Base-by-base conservation (phyloP, 139 green algal genomes). In the Diplosphaera chodatii region DNA sequence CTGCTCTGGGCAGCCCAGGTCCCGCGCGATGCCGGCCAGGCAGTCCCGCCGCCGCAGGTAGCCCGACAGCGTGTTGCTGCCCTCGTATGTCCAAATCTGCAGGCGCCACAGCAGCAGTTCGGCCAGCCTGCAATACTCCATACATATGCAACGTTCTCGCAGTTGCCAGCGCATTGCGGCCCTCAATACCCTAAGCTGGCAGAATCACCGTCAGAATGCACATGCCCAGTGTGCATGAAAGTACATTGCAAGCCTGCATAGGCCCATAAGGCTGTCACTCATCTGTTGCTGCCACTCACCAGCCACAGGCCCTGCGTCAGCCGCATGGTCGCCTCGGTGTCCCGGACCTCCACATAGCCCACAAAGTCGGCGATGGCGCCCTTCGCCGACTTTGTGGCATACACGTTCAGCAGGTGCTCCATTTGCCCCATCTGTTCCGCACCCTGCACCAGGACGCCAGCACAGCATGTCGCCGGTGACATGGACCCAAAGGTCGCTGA, bases 331-430 rank as follows among this genome's bases (percentile, higher is more conserved):
- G 86, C 75, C 70, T 89, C 71, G 2, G 75, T 67, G 2, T 69
- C 40, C 2, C 72, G 48, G 5, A 96, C 90, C 23, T 91, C 80
- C 55, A 80, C 75, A 71, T 91, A 92, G 10, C 90, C 90, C 6
- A 93, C 63, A 66, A 94, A 96, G 31, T 89, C 75, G 3, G 90
- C 90, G 34, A 92, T 84, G 32, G 74, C 77, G 66, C 80, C 78
- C 15, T 69, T 73, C 0, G 86, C 87, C 22, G 83, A 80, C 32
- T 82, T 82, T 31, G 68, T 75, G 33, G 88, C 87, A 68, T 94
- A 90, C 63, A 92, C 85, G 33, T 95, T 95, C 40, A 96, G 81
- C 69, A 93, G 40, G 74, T 93, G 86, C 80, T 95, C 91, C 84
- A 91, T 92, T 71, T 91, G 66, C 25, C 68, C 78, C 86, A 96